phyloP scores from a whole-genome alignment of 2,329 filamentous ascomycete species.

The Dactylellina parvicollis region DNA sequence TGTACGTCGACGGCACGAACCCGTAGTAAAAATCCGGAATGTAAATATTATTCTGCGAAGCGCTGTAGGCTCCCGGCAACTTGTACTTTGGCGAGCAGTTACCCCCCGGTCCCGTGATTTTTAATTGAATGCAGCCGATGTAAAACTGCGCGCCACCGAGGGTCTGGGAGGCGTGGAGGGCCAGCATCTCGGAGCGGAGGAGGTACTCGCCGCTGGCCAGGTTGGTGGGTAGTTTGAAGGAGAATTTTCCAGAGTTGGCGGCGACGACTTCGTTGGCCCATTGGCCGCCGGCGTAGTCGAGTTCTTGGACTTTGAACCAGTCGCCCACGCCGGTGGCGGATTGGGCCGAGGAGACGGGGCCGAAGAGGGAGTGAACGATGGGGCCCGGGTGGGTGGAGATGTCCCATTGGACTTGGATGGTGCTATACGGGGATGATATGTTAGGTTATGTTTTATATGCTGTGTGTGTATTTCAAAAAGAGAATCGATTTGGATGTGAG shows the following conservation, averaged over 20 bases:
- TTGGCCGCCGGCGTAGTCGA: slow-evolving; percentile 57
- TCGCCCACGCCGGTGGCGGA: slow-evolving; percentile 58
- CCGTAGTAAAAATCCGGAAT: slow-evolving; percentile 59
- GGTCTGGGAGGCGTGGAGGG: slow-evolving; percentile 59
- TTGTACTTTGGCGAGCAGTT: slow-evolving; percentile 59
- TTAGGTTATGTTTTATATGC: slow-evolving; percentile 59
- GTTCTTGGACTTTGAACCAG: slow-evolving; percentile 60
- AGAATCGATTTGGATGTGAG: not conserved
- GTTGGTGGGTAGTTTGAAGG: slow-evolving; percentile 57
- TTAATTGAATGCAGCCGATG: slow-evolving; percentile 60
- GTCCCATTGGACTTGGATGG: slow-evolving; percentile 61
- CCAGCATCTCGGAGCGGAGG: slow-evolving; percentile 61
- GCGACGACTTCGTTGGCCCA: slow-evolving; percentile 59
- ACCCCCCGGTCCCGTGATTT: slow-evolving; percentile 59
- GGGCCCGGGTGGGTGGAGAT: slow-evolving; percentile 61
- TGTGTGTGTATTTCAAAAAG: slow-evolving; percentile 16
- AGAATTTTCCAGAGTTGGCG: slow-evolving; percentile 54
- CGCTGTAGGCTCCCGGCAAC: slow-evolving; percentile 59
- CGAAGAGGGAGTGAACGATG: slow-evolving; percentile 62
- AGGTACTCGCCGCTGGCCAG: slow-evolving; percentile 60
- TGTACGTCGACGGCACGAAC: slow-evolving; percentile 60
- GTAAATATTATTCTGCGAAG: slow-evolving; percentile 58
- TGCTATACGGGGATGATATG: slow-evolving; percentile 56
- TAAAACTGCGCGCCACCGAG: slow-evolving; percentile 60
- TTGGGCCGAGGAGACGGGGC: slow-evolving; percentile 58